phyloP scores from a whole-genome alignment of 257 asterid species.

The Solanum virginianum region DNA sequence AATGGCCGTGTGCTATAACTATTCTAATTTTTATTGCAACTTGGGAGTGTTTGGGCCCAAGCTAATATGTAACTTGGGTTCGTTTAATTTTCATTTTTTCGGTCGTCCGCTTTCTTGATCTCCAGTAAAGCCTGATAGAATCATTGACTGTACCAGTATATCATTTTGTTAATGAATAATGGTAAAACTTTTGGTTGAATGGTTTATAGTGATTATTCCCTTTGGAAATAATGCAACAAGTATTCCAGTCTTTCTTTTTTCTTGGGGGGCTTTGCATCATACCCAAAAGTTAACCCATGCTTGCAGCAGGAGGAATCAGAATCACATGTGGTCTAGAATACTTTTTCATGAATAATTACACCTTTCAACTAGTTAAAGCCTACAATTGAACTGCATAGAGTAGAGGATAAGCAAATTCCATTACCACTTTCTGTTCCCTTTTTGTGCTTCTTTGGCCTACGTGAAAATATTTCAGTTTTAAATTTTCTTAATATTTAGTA shows the following conservation, averaged over 20 bases:
- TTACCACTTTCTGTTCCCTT: neutral
- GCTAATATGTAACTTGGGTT: neutral
- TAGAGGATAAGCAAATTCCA: neutral
- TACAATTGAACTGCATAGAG: neutral
- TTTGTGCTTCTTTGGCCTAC: neutral
- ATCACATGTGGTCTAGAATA: neutral
- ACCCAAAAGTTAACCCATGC: neutral
- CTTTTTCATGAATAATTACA: neutral
- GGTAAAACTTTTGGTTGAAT: neutral
- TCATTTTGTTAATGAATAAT: neutral
- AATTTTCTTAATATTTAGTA: neutral
- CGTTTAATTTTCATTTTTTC: neutral
- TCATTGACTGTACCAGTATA: neutral
- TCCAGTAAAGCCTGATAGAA: neutral
- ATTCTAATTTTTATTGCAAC: no score
- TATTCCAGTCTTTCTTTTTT: neutral
- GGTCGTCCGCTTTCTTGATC: neutral
- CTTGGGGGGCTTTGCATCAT: neutral
- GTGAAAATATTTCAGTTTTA: neutral
- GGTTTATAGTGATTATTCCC: neutral
- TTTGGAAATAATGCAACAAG: neutral
- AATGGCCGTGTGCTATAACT: no score
- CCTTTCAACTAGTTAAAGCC: neutral
- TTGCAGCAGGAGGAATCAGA: neutral
- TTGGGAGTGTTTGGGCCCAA: no score